Conservation (phyloP, 2,329 filamentous ascomycete species). For the Penicillium sp. region DNA sequence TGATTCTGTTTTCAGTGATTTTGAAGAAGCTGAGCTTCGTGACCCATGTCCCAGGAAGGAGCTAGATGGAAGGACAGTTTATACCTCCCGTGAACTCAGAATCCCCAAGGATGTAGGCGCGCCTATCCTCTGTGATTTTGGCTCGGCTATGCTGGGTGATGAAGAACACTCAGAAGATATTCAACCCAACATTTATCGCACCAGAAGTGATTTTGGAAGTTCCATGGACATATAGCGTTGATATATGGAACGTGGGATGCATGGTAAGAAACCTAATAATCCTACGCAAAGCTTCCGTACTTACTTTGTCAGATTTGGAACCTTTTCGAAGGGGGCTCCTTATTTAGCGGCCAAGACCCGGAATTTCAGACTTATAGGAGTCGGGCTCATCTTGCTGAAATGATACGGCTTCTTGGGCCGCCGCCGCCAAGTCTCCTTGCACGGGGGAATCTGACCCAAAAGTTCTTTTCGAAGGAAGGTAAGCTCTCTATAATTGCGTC, state of each 20-base stretch:
- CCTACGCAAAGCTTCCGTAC: constrained; percentile 4
- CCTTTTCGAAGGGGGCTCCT: constrained; percentile 43
- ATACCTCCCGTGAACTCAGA: constrained; percentile 40
- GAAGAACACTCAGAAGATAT: constrained; percentile 27
- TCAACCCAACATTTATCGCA: constrained; percentile 35
- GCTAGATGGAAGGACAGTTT: constrained; percentile 40
- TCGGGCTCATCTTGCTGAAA: constrained; percentile 48
- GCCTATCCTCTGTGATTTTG: constrained; percentile 49
- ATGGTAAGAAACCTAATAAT: constrained; percentile 40
- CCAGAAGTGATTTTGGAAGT: constrained; percentile 46
- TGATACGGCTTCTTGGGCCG: constrained; percentile 44
- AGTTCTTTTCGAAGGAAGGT: constrained; percentile 42
- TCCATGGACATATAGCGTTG: constrained; percentile 46
- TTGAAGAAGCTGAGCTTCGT: constrained; percentile 40
- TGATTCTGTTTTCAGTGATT: constrained; percentile 26
- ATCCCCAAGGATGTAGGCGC: constrained; percentile 30
- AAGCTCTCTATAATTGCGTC: too few relatives aligned
- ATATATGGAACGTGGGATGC: constrained; percentile 52
- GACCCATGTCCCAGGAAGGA: constrained; percentile 43
- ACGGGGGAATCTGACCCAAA: constrained; percentile 27
- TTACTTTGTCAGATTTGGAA: constrained; percentile 44
- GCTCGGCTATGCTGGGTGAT: constrained; percentile 41
- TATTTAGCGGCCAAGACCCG: constrained; percentile 44
- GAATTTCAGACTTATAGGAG: constrained; percentile 40
- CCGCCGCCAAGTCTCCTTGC: constrained; percentile 38